Evolutionary conservation across 768 basidiomycete genomes (phyloP), one percentile per base, ranked within the genome.

Genomic region (Hygrophorus pudorinus): DNA sequence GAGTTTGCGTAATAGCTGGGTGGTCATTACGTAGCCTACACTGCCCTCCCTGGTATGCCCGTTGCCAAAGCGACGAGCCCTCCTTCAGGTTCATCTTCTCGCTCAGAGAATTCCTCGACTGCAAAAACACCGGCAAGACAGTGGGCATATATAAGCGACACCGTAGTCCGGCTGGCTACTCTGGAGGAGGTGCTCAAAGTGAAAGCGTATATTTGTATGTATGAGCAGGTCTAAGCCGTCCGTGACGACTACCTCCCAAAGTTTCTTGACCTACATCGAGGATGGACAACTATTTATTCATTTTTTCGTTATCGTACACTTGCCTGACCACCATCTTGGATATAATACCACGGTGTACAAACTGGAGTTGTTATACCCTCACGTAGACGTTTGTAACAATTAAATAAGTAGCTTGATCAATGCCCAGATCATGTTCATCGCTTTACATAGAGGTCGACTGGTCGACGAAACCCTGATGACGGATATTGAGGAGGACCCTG

Each of bases 101-200:
- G 44, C 11, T 36, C 50, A 17, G 42, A 48, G 21, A 41, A 49
- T 28, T 51, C 29, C 29, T 32, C 48, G 27, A 14, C 41, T 21
- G 10, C 53, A 14, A 42, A 35, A 42, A 46, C 52, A 31, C 32
- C 39, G 45, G 42, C 55, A 16, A 66, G 90, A 34, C 78, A 85
- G 48, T 97, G 93, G 93, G 87, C 86, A 37, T 93, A 85, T 59
- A 81, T 94, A 61, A 92, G 89, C 53, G 93, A 97, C 57, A 88
- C 85, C 2, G 65, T 76, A 36, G 90, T 97, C n/a, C 72, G 85
- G 36, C 65, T 86, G 37, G 77, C 84, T 8, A 76, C 81, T 34
- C 59, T 94, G 38, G 88, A 92, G 35, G 93, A 96, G 58, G 93
- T 96, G 2, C 67, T 96, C 56, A 84, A 81, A 60, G 81, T 82